Base-by-base conservation (phyloP, 805 yeast species). In the Ogataea degrootiae region DNA sequence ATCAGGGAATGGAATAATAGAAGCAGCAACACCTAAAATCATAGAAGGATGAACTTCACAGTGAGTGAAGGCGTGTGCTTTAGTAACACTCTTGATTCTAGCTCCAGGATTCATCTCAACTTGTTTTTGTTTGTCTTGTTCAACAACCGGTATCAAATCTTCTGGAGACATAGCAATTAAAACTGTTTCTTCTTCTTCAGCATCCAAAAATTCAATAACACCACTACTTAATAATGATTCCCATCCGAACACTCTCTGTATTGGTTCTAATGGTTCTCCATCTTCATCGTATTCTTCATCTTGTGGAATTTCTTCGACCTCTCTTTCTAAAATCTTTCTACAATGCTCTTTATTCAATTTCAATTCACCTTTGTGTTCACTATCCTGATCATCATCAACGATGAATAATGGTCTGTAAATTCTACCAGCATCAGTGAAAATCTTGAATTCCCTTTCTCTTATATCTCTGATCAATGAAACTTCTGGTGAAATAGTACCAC, bases 111-210 rank as follows among this genome's bases (percentile, higher is more conserved):
- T 90, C 38, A 75, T 58, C 51, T 76, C 80, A 47, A 68, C 55
- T 40, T 60, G 59, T 40, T 58, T 72, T 47, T 70, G 72, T 57
- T 69, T 70, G 54, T 70, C 65, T 49, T 69, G 71, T 37, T 56
- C 57, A 43, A 68, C 73, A 26, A 56, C 50, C 23, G 90, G 80
- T 52, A 85, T 90, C 65, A 94, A 75, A 70, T 94, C 99, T 67
- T 94, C 99, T 2, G 96, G 97, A 16, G 96, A 85, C 99, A 94
- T 94, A 37, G 99, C 97, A 72, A 94, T 94, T 88, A 94, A 85
- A 45, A 89, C 87, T 0, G 98, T 91, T 72, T 94, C 99, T 67
- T 94, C 99, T 75, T 94, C 99, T 69, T 94, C 99, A 11, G 98
- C 99, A 70, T 94, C 99, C 49, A 94, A 86, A 62, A 94, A 94